Percentiles rank a stretch among this genome's conserved stretches.
Conservation (phyloP, 2,329 filamentous ascomycete genomes). For the Botrytis fabae region DNA sequence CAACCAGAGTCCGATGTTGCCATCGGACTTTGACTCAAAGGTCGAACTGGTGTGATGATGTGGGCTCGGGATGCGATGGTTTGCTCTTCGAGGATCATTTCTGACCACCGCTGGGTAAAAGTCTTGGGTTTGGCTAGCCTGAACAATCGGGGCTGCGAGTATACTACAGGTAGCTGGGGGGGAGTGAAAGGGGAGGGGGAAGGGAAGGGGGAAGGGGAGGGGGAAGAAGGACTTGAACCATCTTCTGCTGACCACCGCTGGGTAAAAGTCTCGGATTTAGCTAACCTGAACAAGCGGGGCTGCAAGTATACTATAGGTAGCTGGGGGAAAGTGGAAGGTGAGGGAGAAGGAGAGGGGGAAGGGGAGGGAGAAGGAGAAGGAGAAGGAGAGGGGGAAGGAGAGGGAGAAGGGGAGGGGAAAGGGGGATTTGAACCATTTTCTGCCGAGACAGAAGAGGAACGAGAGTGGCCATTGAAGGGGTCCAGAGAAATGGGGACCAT, state of each 20-base stretch:
- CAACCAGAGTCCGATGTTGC: conserved; percentile 9
- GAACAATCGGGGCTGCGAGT: background rate
- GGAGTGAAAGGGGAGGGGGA: too few species aligned
- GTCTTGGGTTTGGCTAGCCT: background rate
- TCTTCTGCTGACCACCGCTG: background rate
- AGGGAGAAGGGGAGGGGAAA: background rate
- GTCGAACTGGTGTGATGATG: conserved; percentile 11
- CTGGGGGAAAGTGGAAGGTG: background rate
- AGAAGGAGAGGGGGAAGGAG: too few species aligned
- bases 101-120: background rate
- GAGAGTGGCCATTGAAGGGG: background rate
- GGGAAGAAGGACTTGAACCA: too few species aligned
- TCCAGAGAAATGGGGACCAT: background rate
- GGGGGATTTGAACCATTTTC: background rate
- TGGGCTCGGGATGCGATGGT: background rate
- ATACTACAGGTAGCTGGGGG: background rate
- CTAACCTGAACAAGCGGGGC: background rate
- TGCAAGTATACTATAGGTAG: conserved; percentile 6
- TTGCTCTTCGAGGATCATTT: background rate
- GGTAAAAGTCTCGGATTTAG: background rate
- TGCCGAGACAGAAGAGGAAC: background rate
- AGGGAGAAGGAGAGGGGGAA: too few species aligned
- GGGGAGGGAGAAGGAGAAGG: too few species aligned
- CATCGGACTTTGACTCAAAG: background rate
- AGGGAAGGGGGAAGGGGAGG: too few species aligned